Conservation (phyloP, 2,329 filamentous ascomycete species). For the Colletotrichum karsti region DNA sequence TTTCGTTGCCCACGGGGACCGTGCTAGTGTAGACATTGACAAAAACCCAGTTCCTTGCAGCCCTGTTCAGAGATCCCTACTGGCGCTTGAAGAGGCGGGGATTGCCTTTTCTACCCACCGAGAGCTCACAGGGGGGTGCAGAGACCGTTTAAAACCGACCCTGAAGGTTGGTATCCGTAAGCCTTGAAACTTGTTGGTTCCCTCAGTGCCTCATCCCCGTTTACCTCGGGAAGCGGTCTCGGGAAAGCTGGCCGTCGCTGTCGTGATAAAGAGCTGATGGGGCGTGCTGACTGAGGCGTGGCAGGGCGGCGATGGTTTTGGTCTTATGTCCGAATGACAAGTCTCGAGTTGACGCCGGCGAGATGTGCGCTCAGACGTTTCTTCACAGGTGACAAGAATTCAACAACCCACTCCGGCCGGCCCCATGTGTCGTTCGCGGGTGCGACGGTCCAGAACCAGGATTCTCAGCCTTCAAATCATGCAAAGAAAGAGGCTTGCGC, state of each 20-base stretch:
- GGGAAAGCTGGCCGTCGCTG: neutral
- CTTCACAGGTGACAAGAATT: slow-evolving; percentile 7
- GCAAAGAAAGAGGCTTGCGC: neutral
- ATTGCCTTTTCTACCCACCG: neutral
- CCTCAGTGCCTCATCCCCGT: neutral
- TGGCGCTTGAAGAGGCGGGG: neutral
- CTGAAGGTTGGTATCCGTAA: neutral
- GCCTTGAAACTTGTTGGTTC: neutral
- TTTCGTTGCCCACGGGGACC: neutral
- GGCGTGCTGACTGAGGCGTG: neutral
- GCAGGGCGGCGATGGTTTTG: neutral
- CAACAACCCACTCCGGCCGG: slow-evolving; percentile 15
- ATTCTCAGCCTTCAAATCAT: neutral
- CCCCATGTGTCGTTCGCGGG: neutral
- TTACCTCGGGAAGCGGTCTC: neutral
- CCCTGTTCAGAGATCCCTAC: slow-evolving; percentile 3
- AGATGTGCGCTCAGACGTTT: neutral
- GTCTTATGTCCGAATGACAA: neutral
- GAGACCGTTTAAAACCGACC: neutral
- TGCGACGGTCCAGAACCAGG: neutral
- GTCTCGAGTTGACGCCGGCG: neutral
- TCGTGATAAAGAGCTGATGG: neutral
- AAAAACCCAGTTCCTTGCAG: neutral
- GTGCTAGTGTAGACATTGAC: neutral
- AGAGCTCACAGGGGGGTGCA: neutral